Conservation (phyloP, 176 grass and related monocot genomes). For the Pharus latifolius region DNA sequence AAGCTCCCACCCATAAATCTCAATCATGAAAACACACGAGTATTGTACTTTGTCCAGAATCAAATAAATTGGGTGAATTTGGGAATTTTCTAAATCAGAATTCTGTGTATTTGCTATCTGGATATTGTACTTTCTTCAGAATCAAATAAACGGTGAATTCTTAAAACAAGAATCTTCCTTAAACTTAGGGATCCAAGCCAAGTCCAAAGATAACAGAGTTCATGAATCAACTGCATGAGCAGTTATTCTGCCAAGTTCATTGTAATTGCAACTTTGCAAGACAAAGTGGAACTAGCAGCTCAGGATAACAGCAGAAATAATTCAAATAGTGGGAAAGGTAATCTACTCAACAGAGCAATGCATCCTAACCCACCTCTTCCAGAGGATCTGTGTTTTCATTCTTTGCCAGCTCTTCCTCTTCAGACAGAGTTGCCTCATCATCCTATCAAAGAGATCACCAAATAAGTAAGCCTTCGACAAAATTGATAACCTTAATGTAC, state of each 20-base stretch:
- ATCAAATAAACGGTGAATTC: neutral
- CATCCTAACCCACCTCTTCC: constrained; percentile 44
- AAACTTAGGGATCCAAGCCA: neutral
- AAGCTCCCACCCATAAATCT: too few relatives aligned
- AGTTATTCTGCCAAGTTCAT: neutral
- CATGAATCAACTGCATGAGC: neutral
- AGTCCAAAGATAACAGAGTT: neutral
- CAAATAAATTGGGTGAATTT: too few relatives aligned
- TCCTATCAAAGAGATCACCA: constrained; percentile 46
- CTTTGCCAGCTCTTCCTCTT: constrained; percentile 95
- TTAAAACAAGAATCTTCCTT: neutral
- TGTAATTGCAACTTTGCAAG: neutral
- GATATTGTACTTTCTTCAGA: neutral
- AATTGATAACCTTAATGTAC: constrained; percentile 5
- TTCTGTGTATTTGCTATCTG: neutral
- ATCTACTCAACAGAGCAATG: neutral
- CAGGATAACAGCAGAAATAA: too few relatives aligned
- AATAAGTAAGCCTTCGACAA: neutral
- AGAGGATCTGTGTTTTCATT: constrained; percentile 52
- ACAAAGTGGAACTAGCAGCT: constrained; percentile 7
- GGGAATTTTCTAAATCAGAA: neutral
- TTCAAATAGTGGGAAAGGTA: too few relatives aligned
- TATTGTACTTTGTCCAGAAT: too few relatives aligned
- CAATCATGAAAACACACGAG: too few relatives aligned
- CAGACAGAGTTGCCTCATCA: constrained; percentile 86